Conservation (phyloP, 163 green algal species). For the Picocystis sp. region DNA sequence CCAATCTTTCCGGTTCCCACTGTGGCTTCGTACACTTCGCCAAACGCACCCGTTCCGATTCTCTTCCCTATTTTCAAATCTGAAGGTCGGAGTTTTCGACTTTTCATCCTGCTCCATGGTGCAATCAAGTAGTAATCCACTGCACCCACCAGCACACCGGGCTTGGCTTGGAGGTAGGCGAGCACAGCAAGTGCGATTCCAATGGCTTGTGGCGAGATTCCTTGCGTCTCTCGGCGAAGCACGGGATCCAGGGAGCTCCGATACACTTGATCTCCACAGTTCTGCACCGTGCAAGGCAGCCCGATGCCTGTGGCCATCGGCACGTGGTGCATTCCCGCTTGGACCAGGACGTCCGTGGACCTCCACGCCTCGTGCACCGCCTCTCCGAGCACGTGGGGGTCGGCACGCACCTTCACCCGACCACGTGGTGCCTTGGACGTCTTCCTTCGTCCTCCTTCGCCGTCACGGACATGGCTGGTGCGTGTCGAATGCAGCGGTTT, state of each 20-base stretch:
- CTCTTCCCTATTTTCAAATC: constrained; percentile 55
- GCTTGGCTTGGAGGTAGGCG: constrained; percentile 45
- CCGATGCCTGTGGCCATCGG: constrained; percentile 29
- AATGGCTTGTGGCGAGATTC: constrained; percentile 39
- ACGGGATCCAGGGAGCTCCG: constrained; percentile 55
- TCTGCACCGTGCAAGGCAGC: constrained; percentile 60
- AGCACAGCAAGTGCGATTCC: constrained; percentile 18
- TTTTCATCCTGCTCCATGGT: constrained; percentile 16
- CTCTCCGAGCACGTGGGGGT: no score
- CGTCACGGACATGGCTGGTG: no score
- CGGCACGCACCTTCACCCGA: no score
- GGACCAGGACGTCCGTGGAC: background rate
- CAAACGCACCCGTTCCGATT: constrained; percentile 67
- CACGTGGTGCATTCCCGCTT: background rate
- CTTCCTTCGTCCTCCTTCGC: no score
- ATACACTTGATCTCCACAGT: constrained; percentile 65
- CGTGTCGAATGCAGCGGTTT: no score
- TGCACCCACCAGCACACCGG: constrained; percentile 53
- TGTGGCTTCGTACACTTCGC: constrained; percentile 54
- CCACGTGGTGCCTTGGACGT: no score
- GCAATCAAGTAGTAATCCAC: constrained; percentile 62
- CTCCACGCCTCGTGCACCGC: no score
- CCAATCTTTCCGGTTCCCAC: constrained; percentile 20
- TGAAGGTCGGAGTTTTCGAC: background rate
- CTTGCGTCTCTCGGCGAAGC: constrained; percentile 48